Conservation (phyloP, 164 flowering plant species). For the Santalum album region DNA sequence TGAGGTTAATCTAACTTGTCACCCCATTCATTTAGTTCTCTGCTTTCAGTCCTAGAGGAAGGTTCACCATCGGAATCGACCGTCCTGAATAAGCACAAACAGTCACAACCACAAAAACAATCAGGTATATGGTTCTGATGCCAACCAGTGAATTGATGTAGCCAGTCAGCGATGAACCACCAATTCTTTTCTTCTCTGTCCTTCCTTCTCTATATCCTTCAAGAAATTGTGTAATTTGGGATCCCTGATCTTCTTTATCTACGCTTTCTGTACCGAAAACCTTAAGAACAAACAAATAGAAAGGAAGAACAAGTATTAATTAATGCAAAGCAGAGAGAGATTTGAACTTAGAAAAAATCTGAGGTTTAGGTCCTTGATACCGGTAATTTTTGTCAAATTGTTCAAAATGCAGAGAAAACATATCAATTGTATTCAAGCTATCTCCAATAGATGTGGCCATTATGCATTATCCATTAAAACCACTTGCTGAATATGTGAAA, state of each 20-base stretch:
- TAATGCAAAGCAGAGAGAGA: no score
- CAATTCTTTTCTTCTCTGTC: slow-evolving; percentile 30
- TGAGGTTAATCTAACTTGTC: not conserved
- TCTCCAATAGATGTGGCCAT: no score
- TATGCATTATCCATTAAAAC: no score
- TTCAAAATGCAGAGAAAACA: no score
- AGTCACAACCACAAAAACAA: slow-evolving; percentile 50
- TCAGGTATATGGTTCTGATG: slow-evolving; percentile 37
- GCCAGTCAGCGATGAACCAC: slow-evolving; percentile 56
- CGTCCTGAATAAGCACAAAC: slow-evolving; percentile 40
- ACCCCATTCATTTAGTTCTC: not conserved
- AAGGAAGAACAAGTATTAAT: no score
- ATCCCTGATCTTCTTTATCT: slow-evolving; percentile 55
- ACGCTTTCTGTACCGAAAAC: slow-evolving; percentile 59
- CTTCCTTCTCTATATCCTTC: slow-evolving; percentile 78
- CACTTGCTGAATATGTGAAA: no score
- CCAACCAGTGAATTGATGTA: slow-evolving; percentile 52
- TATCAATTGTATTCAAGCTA: no score
- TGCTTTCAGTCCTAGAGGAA: not conserved
- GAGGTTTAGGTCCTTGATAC: no score
- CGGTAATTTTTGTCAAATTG: no score
- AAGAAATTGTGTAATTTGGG: slow-evolving; percentile 61
- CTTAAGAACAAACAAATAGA: slow-evolving; percentile 11
- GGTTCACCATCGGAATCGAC: slow-evolving; percentile 17
- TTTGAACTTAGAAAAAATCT: no score